Base-by-base conservation (phyloP, 176 grass and related monocot genomes). In the sorghum (Sorghum bicolor) region DNA sequence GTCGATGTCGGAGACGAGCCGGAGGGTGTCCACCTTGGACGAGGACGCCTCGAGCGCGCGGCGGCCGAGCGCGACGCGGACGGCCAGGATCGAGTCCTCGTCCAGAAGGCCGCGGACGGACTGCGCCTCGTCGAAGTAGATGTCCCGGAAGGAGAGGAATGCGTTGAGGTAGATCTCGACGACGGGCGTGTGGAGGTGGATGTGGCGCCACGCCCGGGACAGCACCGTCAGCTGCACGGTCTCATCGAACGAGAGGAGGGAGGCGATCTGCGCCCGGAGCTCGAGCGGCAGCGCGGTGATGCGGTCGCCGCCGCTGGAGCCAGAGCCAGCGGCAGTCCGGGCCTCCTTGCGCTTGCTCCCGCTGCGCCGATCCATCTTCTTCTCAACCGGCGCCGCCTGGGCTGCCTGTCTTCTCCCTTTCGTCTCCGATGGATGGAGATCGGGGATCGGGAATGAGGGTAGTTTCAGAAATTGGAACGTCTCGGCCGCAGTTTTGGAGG, bases 201-300 rank as follows among this genome's bases (percentile, higher is more conserved):
- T 58, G 74, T 28, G 22, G 53, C 74, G 32, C 53, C 74, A 77
- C 3, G 74, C 6, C 11, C 20, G 32, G 74, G 74, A 77, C 19
- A 77, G 53, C 12, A 10, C 6, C 33, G 74, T 61, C 22, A 40
- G 22, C 74, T 16, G 74, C 12, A 77, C 74, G 22, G 17, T 20
- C 74, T 77, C 5, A 2, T n/a, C 12, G 53, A 17, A 77, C 1
- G 14, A 0, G 53, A 77, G 74, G 13, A 77, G 34, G 12, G 74
- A 77, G 53, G 33, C 74, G 53, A 61, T 77, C 22, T 6, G 32
- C 33, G 74, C 74, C 34, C 74, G 74, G 53, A 77, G 74, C 33
- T 77, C 74, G 6, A 61, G 22, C 53, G 53, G 53, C 12, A 77
- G 74, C 31, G 34, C 10, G 6, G 74, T 61, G 74, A 77, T 25